phyloP scores from a whole-genome alignment of 78 protist genomes.

The Salpingoeca rosetta region DNA sequence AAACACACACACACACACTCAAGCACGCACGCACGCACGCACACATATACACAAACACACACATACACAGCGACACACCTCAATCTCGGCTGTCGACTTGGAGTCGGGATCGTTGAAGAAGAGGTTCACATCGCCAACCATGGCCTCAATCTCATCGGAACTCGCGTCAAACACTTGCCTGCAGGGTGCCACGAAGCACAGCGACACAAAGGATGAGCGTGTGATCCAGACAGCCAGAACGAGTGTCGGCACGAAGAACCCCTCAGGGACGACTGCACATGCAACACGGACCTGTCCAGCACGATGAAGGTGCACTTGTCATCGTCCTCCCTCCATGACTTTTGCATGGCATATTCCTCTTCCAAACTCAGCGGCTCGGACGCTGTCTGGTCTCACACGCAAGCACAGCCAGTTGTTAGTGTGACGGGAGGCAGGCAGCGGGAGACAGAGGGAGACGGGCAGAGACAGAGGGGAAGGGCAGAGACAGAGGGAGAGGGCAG shows the following conservation, averaged over 20 bases:
- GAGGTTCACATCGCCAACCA: conserved; percentile 81
- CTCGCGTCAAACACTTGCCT: neutral
- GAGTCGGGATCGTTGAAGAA: conserved; percentile 51
- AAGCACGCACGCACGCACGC: too few relatives aligned
- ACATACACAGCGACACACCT: neutral
- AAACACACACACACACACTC: too few relatives aligned
- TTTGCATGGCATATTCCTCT: conserved; percentile 76
- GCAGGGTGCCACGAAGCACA: neutral
- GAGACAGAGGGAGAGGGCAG: too few relatives aligned
- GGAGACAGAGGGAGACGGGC: too few relatives aligned
- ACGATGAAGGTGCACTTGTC: conserved; percentile 38
- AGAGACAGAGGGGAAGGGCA: too few relatives aligned
- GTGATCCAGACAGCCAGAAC: neutral
- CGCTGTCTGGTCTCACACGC: conserved; percentile 48
- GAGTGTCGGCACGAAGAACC: neutral
- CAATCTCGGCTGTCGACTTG: conserved; percentile 43
- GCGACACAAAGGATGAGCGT: neutral
- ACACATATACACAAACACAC: too few relatives aligned
- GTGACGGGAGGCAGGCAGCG: too few relatives aligned
- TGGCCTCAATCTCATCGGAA: neutral
- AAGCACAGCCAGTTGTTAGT: neutral
- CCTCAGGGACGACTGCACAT: too few relatives aligned
- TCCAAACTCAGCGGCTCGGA: conserved; percentile 69
- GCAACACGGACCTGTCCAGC: neutral
- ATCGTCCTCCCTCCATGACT: conserved; percentile 56